A percentile compares a stretch with the other conserved stretches of the same genome.
Conservation (phyloP, 2,329 filamentous ascomycete species). For the Monilinia fructigena region DNA sequence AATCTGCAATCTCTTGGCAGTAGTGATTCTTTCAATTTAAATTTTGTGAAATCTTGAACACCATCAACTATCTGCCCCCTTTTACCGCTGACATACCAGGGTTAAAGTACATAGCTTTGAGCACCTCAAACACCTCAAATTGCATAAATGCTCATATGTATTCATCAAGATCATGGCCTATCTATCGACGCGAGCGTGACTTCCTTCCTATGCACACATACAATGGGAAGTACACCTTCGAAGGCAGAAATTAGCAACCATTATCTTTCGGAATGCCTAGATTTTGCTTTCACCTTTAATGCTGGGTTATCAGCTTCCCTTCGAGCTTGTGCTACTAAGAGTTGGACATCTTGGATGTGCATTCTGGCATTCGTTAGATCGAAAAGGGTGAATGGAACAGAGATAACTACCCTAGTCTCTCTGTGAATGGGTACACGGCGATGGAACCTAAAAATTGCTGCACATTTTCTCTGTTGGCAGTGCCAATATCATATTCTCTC, state of each 20-base stretch:
- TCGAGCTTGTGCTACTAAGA: conserved; percentile 56
- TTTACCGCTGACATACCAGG: conserved; percentile 4
- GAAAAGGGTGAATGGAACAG: conserved; percentile 9
- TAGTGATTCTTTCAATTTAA: background rate
- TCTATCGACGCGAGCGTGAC: conserved; percentile 40
- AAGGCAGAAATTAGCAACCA: conserved; percentile 20
- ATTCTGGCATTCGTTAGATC: conserved; percentile 46
- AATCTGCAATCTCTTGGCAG: background rate
- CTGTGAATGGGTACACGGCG: conserved; percentile 55
- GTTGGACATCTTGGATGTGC: conserved; percentile 56
- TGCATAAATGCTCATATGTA: background rate
- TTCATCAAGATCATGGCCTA: background rate
- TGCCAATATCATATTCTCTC: conserved; percentile 54
- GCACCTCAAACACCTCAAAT: background rate
- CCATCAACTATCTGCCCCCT: background rate
- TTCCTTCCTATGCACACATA: conserved; percentile 65
- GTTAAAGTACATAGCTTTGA: conserved; percentile 1
- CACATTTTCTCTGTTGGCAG: conserved; percentile 54
- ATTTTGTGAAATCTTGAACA: background rate
- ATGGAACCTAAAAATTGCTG: conserved; percentile 54
- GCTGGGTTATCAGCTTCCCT: conserved; percentile 52
- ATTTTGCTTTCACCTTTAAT: conserved; percentile 51
- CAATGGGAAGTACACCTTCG: conserved; percentile 59
- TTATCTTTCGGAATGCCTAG: background rate
- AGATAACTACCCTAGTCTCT: conserved; percentile 32